A percentile compares a stretch with the other conserved stretches of the same genome.
Conservation (phyloP, 1,284 basidiomycete genomes). For the Fomitopsis pinicola region DNA sequence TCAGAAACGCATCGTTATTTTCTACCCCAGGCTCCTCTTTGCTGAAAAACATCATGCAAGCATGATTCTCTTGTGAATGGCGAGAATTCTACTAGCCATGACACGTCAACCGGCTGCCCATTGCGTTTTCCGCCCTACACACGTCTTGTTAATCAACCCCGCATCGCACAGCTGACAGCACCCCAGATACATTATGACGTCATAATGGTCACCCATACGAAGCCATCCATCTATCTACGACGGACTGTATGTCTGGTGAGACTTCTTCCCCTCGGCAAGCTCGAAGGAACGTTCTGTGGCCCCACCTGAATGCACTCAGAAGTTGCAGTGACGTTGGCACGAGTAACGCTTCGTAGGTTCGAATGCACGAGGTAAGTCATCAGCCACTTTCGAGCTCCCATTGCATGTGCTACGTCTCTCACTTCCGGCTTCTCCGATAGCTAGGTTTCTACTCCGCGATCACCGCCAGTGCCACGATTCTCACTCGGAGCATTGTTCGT, state of each 20-base stretch:
- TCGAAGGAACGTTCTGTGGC: neutral
- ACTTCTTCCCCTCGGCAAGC: neutral
- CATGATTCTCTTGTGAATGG: too few species aligned
- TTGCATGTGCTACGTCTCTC: neutral
- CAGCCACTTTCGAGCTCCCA: neutral
- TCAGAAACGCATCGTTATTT: too few species aligned
- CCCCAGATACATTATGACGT: neutral
- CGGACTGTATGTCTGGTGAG: too few species aligned
- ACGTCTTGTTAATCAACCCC: neutral
- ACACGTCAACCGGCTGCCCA: too few species aligned
- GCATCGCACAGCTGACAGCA: neutral
- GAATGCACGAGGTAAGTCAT: neutral
- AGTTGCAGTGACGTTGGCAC: neutral
- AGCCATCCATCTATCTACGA: neutral
- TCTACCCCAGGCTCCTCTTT: too few species aligned
- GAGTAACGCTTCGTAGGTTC: neutral
- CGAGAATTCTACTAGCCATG: too few species aligned
- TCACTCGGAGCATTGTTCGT: too few species aligned
- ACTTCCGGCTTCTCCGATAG: neutral
- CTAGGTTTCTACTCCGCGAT: neutral
- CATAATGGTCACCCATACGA: neutral
- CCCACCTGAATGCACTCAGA: neutral
- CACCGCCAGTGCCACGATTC: too few species aligned
- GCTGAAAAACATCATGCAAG: too few species aligned
- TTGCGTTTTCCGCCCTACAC: too few species aligned